phyloP scores from a whole-genome alignment of 305 asterid species.

The Fraxinus dipetala region DNA sequence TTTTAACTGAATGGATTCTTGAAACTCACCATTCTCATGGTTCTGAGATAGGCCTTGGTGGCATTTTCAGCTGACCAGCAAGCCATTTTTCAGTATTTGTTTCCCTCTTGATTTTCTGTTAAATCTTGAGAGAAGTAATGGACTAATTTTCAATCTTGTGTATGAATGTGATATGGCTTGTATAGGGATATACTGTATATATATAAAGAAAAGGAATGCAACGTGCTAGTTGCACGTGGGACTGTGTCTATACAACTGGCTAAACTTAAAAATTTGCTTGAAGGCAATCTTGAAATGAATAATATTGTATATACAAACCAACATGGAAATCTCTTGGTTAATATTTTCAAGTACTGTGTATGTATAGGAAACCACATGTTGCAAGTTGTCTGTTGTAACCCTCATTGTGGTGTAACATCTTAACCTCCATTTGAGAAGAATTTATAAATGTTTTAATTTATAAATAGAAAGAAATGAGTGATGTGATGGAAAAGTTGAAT shows the following conservation, averaged over 20 bases:
- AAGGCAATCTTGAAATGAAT: slow-evolving; percentile 16
- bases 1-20: neutral
- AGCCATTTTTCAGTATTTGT: slow-evolving; percentile 40
- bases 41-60: slow-evolving; percentile 78
- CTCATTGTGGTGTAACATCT: neutral
- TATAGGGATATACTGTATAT: slow-evolving; percentile 20
- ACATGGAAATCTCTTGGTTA: slow-evolving; percentile 2
- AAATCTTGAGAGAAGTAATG: slow-evolving; percentile 14
- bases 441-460: too few relatives aligned
- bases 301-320: neutral
- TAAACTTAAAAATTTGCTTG: slow-evolving; percentile 25
- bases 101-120: neutral
- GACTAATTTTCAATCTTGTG: slow-evolving; percentile 16
- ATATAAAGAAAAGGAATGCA: slow-evolving; percentile 30
- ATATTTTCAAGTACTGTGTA: neutral
- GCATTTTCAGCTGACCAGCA: slow-evolving; percentile 97
- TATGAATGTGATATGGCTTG: slow-evolving; percentile 18
- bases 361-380: neutral
- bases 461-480: neutral
- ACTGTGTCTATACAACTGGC: slow-evolving; percentile 53
- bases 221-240: slow-evolving; percentile 41
- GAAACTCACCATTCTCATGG: slow-evolving; percentile 71
- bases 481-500: neutral
- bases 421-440: neutral
- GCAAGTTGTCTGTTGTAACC: neutral